Evolutionary conservation across 805 yeast species (phyloP).

Genomic region (Cyberlindnera xylosilytica): DNA sequence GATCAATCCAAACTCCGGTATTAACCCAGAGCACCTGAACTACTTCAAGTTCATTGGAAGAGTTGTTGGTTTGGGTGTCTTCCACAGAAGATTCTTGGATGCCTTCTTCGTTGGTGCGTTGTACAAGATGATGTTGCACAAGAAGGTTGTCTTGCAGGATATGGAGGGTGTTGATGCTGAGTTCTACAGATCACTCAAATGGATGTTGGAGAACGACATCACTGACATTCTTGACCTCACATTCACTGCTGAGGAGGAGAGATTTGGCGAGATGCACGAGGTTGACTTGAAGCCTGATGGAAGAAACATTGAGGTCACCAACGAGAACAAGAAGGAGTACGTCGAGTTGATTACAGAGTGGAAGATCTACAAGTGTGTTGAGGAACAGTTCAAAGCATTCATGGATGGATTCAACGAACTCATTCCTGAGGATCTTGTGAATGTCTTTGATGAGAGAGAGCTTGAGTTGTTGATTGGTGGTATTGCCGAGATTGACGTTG

Average conservation of each 20-base stretch:
- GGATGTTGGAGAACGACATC: constrained; percentile 95
- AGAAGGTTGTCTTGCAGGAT: constrained; percentile 92
- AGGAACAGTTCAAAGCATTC: constrained; percentile 94
- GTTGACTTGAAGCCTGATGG: constrained; percentile 92
- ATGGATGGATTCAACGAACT: constrained; percentile 96
- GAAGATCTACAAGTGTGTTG: constrained; percentile 90
- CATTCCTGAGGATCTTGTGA: constrained; percentile 94
- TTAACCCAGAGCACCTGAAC: constrained; percentile 96
- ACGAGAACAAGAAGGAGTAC: constrained; percentile 92
- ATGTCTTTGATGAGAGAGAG: constrained; percentile 97
- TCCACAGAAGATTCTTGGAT: constrained; percentile 96
- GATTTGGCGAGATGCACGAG: constrained; percentile 88
- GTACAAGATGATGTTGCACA: constrained; percentile 95
- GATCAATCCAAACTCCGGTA: constrained; percentile 94
- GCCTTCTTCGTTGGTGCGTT: constrained; percentile 98
- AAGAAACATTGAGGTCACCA: constrained; percentile 83
- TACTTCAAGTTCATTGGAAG: constrained; percentile 98
- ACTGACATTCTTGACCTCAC: constrained; percentile 84
- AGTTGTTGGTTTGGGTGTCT: constrained; percentile 96
- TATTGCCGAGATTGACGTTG: constrained; percentile 94
- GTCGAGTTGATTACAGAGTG: constrained; percentile 94
- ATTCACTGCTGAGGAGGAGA: constrained; percentile 86
- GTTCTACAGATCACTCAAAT: constrained; percentile 87
- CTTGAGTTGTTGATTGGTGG: constrained; percentile 96
- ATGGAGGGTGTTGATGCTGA: constrained; percentile 99